Conservation (phyloP, 2,329 filamentous ascomycete species). For the Ceratocystis albifundus region DNA sequence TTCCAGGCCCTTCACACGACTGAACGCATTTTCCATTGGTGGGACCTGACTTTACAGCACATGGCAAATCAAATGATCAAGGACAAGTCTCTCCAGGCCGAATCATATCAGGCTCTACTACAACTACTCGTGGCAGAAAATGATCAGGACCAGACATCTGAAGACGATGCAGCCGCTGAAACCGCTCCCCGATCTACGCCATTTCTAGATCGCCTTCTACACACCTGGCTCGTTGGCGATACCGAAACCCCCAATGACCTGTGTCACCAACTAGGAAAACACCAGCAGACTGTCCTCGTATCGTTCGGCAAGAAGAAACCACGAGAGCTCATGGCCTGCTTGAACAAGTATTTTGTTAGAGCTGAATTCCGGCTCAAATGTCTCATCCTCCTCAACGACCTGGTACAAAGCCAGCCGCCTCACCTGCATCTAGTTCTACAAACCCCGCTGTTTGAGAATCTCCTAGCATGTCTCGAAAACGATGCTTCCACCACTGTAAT, state of each 20-base stretch:
- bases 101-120: constrained; percentile 53
- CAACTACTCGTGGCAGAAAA: constrained; percentile 53
- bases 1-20: constrained; percentile 53
- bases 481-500: constrained; percentile 68
- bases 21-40: constrained; percentile 58
- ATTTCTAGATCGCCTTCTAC: constrained; percentile 46
- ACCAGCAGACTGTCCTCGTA: constrained; percentile 42
- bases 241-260: constrained; percentile 24
- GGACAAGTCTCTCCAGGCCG: constrained; percentile 52
- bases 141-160: constrained; percentile 39
- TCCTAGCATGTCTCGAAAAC: constrained; percentile 61
- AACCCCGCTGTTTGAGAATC: constrained; percentile 58
- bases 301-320: constrained; percentile 57
- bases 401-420: constrained; percentile 64
- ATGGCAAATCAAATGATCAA: constrained; percentile 40
- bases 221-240: constrained; percentile 45
- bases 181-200: constrained; percentile 31
- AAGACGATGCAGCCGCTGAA: constrained; percentile 34
- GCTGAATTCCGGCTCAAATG: constrained; percentile 52
- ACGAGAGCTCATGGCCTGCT: constrained; percentile 51
- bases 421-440: constrained; percentile 63
- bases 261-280: constrained; percentile 36
- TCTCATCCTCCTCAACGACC: constrained; percentile 57
- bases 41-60: constrained; percentile 41
- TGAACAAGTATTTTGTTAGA: constrained; percentile 56